Conservation (phyloP, 768 basidiomycete species). For the Mrakia frigida region DNA sequence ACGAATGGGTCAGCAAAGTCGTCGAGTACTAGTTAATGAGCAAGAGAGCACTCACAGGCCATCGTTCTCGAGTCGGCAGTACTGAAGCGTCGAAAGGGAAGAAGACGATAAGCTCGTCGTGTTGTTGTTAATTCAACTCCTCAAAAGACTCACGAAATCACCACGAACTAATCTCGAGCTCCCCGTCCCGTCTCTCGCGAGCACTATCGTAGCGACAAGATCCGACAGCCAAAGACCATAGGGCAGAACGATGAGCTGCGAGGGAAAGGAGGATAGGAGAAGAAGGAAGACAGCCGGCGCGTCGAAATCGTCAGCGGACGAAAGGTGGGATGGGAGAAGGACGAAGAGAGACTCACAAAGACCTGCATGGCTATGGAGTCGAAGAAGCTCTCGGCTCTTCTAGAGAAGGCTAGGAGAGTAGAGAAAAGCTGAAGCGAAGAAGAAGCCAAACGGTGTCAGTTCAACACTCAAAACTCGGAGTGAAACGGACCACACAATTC, state of each 20-base stretch:
- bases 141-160: not conserved
- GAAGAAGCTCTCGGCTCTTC: not conserved
- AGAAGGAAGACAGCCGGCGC: not conserved
- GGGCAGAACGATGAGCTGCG: not conserved
- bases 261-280: not conserved
- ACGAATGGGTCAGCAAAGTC: not conserved
- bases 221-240: not conserved
- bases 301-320: not conserved
- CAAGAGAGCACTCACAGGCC: not conserved
- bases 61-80: not conserved
- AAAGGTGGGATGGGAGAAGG: too few species aligned
- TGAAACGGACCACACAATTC: not conserved
- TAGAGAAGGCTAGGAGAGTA: not conserved
- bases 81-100: not conserved
- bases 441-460: too few species aligned
- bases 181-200: not conserved
- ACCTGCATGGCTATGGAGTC: slow-evolving; percentile 4
- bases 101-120: not conserved
- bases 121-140: not conserved
- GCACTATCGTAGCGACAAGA: not conserved
- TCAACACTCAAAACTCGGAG: not conserved
- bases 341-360: not conserved
- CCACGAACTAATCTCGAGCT: not conserved
- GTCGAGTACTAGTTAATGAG: too few species aligned
- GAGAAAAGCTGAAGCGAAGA: slow-evolving; percentile 9